phyloP scores from a whole-genome alignment of 192 early-diverging fungal species.

The Obelidium mucronatum region DNA sequence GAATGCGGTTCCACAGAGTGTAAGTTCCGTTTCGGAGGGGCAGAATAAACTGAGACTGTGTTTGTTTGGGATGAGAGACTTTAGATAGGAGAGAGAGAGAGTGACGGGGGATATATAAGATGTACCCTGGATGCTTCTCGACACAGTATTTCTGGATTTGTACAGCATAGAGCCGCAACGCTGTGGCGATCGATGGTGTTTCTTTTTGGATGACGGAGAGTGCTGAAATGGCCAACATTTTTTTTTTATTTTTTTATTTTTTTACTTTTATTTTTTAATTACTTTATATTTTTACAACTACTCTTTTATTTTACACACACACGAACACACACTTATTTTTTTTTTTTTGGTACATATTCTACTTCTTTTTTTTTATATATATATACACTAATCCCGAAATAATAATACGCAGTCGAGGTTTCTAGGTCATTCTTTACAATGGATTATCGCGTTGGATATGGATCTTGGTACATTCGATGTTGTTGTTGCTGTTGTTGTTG shows the following conservation, averaged over 20 bases:
- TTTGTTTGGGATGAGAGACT: background rate
- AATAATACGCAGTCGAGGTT: too few relatives aligned
- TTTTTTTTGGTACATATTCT: too few relatives aligned
- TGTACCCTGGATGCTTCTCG: background rate
- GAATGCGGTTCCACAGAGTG: constrained; percentile 6
- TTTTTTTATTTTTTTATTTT: background rate
- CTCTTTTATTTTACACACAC: too few relatives aligned
- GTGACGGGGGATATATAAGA: background rate
- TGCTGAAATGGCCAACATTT: background rate
- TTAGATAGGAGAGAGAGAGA: background rate
- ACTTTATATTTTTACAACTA: too few relatives aligned
- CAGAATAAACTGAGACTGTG: background rate
- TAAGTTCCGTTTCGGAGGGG: background rate
- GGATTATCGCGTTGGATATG: too few relatives aligned
- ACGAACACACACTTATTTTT: too few relatives aligned
- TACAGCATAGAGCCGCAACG: background rate
- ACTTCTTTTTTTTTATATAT: too few relatives aligned
- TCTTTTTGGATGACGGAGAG: background rate
- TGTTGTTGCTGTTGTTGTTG: too few relatives aligned
- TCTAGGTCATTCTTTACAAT: too few relatives aligned
- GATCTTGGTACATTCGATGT: too few relatives aligned
- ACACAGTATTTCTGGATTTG: background rate
- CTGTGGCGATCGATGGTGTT: background rate
- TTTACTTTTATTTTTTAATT: too few relatives aligned
- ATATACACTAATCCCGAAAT: too few relatives aligned